Base-by-base conservation (phyloP, 1,139 yeast genomes). In the Blastobotrys apis region DNA sequence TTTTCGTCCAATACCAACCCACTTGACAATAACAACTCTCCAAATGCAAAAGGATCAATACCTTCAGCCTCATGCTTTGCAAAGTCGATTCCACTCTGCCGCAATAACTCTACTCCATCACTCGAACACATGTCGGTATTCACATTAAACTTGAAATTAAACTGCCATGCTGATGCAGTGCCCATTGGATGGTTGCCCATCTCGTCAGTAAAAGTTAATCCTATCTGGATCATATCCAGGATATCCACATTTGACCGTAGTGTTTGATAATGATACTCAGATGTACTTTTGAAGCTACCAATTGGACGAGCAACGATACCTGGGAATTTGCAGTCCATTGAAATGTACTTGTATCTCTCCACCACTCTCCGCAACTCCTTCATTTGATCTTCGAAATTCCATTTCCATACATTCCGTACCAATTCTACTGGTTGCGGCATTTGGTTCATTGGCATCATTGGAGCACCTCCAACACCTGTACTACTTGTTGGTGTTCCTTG, bases 261-360 rank as follows among this genome's bases (percentile, higher is more conserved):
- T 0, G 97, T 92, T 65, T 92, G 98, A 63, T 92, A 92, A 65
- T 92, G 97, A 65, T 88, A 92, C 63, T 92, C 98, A 23, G 86
- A 77, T 12, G 94, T 84, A 8, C 94, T 80, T 57, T 87, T 81
- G 67, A 92, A 92, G 9, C 88, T 80, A n/a, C 98, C 98, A 50
- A 92, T 86, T 10, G 98, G 98, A 54, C 98, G 77, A 1, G 96
- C 96, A 21, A 92, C 85, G 27, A 94, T 86, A 0, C 98, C 98
- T 0, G 97, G 97, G 60, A 92, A 88, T 64, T 92, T 97, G 48
- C 94, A 90, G 57, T 90, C 81, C 45, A 69, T 58, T 2, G 95
- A 80, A 17, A 88, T 77, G 58, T 77, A 77, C 44, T 83, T 79
- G 57, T 82, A 84, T 50, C 79, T 77, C 48, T 78, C 83, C 34